Evolutionary conservation across 768 basidiomycete genomes (phyloP).

Genomic region (Dacryopinax spathularia): DNA sequence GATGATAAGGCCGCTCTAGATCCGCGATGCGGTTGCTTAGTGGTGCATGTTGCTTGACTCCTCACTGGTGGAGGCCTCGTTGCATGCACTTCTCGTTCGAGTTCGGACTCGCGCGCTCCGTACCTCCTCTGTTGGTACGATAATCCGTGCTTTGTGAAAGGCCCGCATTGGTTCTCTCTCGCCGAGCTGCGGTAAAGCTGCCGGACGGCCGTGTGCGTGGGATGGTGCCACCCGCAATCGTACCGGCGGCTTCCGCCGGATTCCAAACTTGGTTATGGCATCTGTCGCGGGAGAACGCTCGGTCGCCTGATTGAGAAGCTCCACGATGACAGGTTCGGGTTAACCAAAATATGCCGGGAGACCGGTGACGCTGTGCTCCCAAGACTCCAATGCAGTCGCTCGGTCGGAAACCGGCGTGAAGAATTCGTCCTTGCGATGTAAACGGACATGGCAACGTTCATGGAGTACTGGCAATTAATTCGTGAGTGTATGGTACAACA

Average conservation of each 20-base stretch:
- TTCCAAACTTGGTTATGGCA: not conserved
- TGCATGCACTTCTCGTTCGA: too few species aligned
- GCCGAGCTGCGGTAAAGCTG: not conserved
- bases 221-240: not conserved
- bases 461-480: too few species aligned
- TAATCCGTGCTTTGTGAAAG: not conserved
- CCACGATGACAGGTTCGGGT: not conserved
- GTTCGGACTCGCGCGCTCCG: not conserved
- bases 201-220: not conserved
- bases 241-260: slow-evolving; percentile 1
- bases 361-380: not conserved
- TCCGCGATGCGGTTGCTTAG: not conserved
- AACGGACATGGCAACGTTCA: too few species aligned
- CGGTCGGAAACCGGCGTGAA: too few species aligned
- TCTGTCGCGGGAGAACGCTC: not conserved
- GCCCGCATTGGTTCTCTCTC: not conserved
- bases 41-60: too few species aligned
- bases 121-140: not conserved
- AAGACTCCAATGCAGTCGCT: too few species aligned
- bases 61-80: too few species aligned
- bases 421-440: too few species aligned
- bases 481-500: too few species aligned
- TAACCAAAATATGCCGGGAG: not conserved
- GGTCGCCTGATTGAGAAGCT: not conserved
- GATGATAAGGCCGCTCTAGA: slow-evolving; percentile 1